Evolutionary conservation across 192 early-diverging fungal genomes (phyloP).

Genomic region (Polychytrium aggregatum): DNA sequence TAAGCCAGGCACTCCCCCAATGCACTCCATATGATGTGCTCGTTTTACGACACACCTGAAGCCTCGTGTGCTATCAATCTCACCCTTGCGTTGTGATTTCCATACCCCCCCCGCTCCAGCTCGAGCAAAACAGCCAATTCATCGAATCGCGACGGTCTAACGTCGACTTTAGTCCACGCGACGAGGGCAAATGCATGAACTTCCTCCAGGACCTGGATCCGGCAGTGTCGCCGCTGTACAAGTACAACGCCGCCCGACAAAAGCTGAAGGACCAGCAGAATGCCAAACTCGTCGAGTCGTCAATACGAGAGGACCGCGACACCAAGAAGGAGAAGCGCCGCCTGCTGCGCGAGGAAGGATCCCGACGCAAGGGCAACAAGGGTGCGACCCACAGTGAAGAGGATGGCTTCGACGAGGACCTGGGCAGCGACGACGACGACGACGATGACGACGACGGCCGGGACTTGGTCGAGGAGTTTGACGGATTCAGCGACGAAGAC

Average conservation of each 20-base stretch:
- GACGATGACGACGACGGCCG: conserved; percentile 6
- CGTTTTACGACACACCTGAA: too few relatives aligned
- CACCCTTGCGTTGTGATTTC: too few relatives aligned
- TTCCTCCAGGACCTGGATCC: conserved; percentile 21
- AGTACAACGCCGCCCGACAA: conserved; percentile 22
- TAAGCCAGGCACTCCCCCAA: too few relatives aligned
- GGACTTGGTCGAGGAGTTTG: too few relatives aligned
- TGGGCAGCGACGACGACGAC: conserved; percentile 15
- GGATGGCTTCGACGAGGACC: conserved; percentile 23
- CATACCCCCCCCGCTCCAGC: conserved; percentile 12
- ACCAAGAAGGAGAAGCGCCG: conserved; percentile 5
- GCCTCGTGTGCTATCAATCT: too few relatives aligned
- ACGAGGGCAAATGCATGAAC: conserved; percentile 14
- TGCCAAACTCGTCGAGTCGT: conserved; percentile 11
- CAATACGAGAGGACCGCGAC: conserved; percentile 3
- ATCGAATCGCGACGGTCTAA: conserved; percentile 60
- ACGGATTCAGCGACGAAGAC: too few relatives aligned
- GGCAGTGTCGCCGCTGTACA: conserved; percentile 19
- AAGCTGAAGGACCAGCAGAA: conserved; percentile 20
- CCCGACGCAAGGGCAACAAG: conserved; percentile 6
- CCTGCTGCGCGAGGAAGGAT: conserved; percentile 14
- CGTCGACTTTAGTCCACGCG: conserved; percentile 44
- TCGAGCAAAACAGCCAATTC: conserved; percentile 68
- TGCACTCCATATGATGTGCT: too few relatives aligned
- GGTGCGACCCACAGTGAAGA: conserved; percentile 5